A percentile compares a stretch with the other conserved stretches of the same genome.
These are phyloP conservation scores for Aspergillus kassunensis DNA, from an alignment of 495 filamentous ascomycete genomes.

Conservation along the genomic window DNA sequence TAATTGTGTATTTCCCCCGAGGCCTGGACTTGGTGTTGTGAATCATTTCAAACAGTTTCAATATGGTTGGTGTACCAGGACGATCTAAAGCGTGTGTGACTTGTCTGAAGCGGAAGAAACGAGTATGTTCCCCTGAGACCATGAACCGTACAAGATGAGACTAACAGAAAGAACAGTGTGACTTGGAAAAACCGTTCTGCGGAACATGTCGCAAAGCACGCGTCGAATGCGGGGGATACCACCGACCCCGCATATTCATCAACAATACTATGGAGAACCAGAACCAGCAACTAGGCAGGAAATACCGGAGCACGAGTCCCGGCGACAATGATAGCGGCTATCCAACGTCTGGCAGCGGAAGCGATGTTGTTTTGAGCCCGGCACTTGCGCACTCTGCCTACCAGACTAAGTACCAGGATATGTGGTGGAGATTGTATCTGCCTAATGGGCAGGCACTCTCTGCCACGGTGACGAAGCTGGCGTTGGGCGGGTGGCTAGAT, in stretches of 20 bases:
- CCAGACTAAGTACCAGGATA: constrained; percentile 7
- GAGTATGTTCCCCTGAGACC: background rate
- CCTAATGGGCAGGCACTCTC: constrained; percentile 4
- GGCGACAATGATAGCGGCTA: background rate
- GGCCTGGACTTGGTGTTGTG: too few relatives aligned
- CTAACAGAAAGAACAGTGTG: background rate
- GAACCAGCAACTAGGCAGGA: background rate
- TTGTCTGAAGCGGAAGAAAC: constrained; percentile 9
- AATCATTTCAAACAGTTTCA: background rate
- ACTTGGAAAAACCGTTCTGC: constrained; percentile 8
- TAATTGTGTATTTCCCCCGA: background rate
- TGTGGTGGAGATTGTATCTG: constrained; percentile 7
- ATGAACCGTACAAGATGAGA: background rate
- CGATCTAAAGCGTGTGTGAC: constrained; percentile 11
- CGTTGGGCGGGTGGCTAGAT: constrained; percentile 8
- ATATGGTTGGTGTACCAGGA: constrained; percentile 11
- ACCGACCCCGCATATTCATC: constrained; percentile 10
- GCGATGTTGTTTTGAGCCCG: background rate
- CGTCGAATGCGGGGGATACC: constrained; percentile 8
- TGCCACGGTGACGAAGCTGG: background rate
- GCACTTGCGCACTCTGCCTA: constrained; percentile 4
- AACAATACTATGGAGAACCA: constrained; percentile 6
- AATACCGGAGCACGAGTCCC: background rate
- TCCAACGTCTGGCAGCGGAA: background rate
- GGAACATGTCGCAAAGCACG: constrained; percentile 12